phyloP scores from a whole-genome alignment of 2,329 filamentous ascomycete species.

The Epichloe baconii region DNA sequence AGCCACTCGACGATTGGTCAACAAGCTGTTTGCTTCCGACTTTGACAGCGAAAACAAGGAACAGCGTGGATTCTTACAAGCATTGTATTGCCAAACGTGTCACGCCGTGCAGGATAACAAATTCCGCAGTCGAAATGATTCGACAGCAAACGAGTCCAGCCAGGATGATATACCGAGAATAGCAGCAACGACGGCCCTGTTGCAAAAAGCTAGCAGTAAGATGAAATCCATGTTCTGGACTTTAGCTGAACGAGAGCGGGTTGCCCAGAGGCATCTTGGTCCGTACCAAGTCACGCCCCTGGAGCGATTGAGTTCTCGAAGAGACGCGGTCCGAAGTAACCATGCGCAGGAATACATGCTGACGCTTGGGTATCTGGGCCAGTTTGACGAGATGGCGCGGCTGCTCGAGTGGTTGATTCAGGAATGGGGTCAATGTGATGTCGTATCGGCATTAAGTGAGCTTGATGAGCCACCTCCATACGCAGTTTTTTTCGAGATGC shows the following conservation, averaged over 20 bases:
- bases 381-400: constrained; percentile 43
- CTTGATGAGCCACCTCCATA: constrained; percentile 20
- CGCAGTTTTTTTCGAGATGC: constrained; percentile 22
- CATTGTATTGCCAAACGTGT: not conserved
- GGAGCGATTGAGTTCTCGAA: constrained; percentile 20
- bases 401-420: constrained; percentile 46
- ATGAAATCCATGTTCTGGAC: constrained; percentile 16
- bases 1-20: constrained; percentile 12
- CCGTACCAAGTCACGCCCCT: constrained; percentile 15
- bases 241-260: constrained; percentile 14
- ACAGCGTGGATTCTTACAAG: not conserved
- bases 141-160: no score
- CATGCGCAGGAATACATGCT: constrained; percentile 46
- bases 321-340: constrained; percentile 24
- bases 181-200: constrained; percentile 3
- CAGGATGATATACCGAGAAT: not conserved
- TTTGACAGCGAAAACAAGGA: not conserved
- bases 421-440: constrained; percentile 26
- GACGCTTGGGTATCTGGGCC: constrained; percentile 46
- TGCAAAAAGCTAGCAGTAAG: constrained; percentile 11
- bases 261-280: constrained; percentile 9
- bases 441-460: constrained; percentile 23
- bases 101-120: no score
- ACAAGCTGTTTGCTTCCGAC: constrained; percentile 7
- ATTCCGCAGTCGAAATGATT: not conserved